These are phyloP conservation scores for Aspergillus saccharolyticus DNA, from an alignment of 495 filamentous ascomycete genomes.

Conservation along the genomic window DNA sequence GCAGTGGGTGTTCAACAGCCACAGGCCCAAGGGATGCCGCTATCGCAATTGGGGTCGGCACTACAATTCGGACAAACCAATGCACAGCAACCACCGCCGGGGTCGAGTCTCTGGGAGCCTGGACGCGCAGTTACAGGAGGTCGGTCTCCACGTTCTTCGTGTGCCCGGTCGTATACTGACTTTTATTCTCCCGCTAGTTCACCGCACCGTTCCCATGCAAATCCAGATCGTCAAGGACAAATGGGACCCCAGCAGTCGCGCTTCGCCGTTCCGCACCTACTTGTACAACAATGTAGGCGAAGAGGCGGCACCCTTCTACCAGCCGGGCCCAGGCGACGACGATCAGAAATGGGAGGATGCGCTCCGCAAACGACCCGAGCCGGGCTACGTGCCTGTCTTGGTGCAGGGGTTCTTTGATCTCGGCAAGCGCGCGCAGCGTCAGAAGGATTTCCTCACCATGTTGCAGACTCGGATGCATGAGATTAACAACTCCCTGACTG, in stretches of 20 bases:
- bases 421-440: slow-evolving; percentile 69
- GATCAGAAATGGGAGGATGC: slow-evolving; percentile 90
- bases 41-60: slow-evolving; percentile 29
- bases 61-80: slow-evolving; percentile 33
- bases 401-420: slow-evolving; percentile 66
- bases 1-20: slow-evolving; percentile 34
- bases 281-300: slow-evolving; percentile 90
- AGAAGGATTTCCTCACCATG: slow-evolving; percentile 64
- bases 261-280: slow-evolving; percentile 81
- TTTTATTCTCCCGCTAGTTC: slow-evolving; percentile 30
- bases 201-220: slow-evolving; percentile 82
- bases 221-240: slow-evolving; percentile 72
- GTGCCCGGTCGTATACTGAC: background rate
- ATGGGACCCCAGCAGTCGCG: slow-evolving; percentile 69
- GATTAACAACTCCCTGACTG: slow-evolving; percentile 79
- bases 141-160: slow-evolving; percentile 10
- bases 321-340: slow-evolving; percentile 71
- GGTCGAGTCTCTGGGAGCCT: slow-evolving; percentile 46
- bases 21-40: slow-evolving; percentile 27
- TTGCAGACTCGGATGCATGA: slow-evolving; percentile 82
- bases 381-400: slow-evolving; percentile 70
- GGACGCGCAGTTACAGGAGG: slow-evolving; percentile 45
- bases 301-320: slow-evolving; percentile 73
- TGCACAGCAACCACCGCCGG: slow-evolving; percentile 22
- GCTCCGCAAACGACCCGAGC: slow-evolving; percentile 70